Evolutionary conservation across 306 rosid genomes (phyloP), one percentile per base, ranked within the genome.

Genomic region (Boehmeria nivea): DNA sequence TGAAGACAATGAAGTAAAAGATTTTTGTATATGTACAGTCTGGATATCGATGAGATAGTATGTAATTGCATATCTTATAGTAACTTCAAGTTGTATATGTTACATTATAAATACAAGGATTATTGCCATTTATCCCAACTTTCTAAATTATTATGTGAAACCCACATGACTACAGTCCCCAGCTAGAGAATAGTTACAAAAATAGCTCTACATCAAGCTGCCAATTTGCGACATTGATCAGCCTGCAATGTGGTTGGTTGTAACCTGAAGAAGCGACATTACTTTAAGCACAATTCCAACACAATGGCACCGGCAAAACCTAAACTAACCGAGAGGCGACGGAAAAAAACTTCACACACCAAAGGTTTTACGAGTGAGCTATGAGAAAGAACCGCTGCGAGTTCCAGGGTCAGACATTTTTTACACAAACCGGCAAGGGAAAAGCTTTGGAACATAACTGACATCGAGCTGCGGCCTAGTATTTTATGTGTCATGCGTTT

Each of bases 231-330:
- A n/a, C n/a, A n/a, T n/a, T n/a, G n/a, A n/a, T n/a, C n/a, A n/a
- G n/a, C n/a, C n/a, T n/a, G n/a, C n/a, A n/a, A n/a, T n/a, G n/a
- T n/a, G n/a, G n/a, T n/a, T n/a, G n/a, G n/a, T n/a, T n/a, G n/a
- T n/a, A n/a, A n/a, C n/a, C n/a, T n/a, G n/a, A n/a, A n/a, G n/a
- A n/a, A n/a, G 36, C 7, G 66, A 9, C 51, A 43, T 64, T 46
- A 22, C n/a, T 4, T 33, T 11, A 33, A 11, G 56, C 36, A 31
- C 36, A 26, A 57, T 49, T 49, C 59, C 16, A 55, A 65, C 76
- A 59, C 65, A 78, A 72, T 39, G 61, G 74, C 52, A 49, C 31
- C 46, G 63, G 72, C 76, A 15, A 17, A 55, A 49, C 64, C 60
- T 67, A n/a, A n/a, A n/a, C n/a, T n/a, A n/a, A n/a, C n/a, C n/a